phyloP scores from a whole-genome alignment of 768 basidiomycete genomes.

The Tephrocybe sp. region DNA sequence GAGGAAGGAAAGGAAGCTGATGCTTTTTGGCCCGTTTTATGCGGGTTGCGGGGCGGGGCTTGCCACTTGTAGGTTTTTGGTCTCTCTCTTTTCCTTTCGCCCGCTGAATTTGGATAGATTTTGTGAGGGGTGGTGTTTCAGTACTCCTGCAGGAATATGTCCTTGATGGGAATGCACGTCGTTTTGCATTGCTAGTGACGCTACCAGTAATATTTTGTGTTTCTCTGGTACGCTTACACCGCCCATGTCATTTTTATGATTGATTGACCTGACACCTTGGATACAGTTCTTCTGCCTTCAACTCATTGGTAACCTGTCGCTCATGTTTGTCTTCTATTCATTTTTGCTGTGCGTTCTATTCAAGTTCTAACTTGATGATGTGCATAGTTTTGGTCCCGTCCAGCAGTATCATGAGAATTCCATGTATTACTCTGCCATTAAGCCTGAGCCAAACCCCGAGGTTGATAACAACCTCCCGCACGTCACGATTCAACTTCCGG shows the following conservation, averaged over 20 bases:
- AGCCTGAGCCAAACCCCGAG: slow-evolving; percentile 62
- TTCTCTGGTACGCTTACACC: slow-evolving; percentile 52
- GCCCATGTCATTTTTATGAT: neutral
- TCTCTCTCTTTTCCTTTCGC: neutral
- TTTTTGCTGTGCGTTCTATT: neutral
- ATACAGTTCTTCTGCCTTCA: slow-evolving; percentile 74
- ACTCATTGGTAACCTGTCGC: slow-evolving; percentile 61
- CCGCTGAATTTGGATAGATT: slow-evolving; percentile 32
- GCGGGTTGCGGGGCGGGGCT: slow-evolving; percentile 65
- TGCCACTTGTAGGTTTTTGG: slow-evolving; percentile 47
- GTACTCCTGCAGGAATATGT: slow-evolving; percentile 66
- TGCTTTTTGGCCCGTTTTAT: slow-evolving; percentile 68
- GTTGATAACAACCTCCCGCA: slow-evolving; percentile 72
- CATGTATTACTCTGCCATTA: slow-evolving; percentile 72
- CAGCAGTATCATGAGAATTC: slow-evolving; percentile 85
- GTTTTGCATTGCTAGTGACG: slow-evolving; percentile 66
- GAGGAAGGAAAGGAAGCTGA: slow-evolving; percentile 39
- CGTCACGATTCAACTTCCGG: slow-evolving; percentile 80
- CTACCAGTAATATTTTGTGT: slow-evolving; percentile 75
- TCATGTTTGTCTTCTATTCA: slow-evolving; percentile 36
- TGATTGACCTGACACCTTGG: neutral
- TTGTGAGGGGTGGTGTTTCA: slow-evolving; percentile 56
- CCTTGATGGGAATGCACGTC: slow-evolving; percentile 56
- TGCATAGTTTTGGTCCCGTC: slow-evolving; percentile 69
- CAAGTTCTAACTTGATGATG: neutral